phyloP scores from a whole-genome alignment of 257 asterid species.

The Ehretia macrophylla region DNA sequence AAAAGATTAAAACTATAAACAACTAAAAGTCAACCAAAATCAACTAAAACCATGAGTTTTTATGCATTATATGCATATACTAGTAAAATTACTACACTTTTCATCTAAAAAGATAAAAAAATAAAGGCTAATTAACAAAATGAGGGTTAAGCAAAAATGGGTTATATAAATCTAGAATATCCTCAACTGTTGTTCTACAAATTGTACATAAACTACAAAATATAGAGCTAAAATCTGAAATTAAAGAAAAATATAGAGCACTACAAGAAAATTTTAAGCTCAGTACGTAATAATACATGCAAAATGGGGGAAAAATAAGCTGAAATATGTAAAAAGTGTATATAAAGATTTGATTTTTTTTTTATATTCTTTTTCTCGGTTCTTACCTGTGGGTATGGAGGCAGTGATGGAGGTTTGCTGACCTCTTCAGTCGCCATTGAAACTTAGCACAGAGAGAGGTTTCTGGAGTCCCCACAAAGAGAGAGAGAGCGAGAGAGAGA shows the following conservation, averaged over 20 bases:
- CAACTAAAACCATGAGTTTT: background rate
- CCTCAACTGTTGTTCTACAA: background rate
- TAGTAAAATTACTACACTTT: background rate
- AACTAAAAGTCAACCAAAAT: background rate
- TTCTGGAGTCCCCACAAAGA: background rate
- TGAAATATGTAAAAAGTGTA: background rate
- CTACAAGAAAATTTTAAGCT: background rate
- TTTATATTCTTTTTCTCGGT: too few relatives aligned
- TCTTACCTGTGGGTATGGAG: constrained; percentile 71
- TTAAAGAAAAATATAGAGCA: background rate
- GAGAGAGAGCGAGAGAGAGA: constrained; percentile 18
- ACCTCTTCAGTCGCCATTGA: constrained; percentile 65
- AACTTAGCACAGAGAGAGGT: constrained; percentile 3
- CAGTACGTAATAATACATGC: background rate
- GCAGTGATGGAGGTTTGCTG: constrained; percentile 47
- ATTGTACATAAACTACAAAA: background rate
- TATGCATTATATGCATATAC: too few relatives aligned
- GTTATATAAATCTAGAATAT: background rate
- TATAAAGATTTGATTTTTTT: background rate
- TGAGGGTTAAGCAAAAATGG: too few relatives aligned
- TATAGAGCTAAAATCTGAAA: background rate
- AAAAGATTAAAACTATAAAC: background rate
- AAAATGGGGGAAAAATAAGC: background rate
- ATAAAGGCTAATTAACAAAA: too few relatives aligned
- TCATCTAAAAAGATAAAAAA: background rate